Evolutionary conservation across 768 basidiomycete species (phyloP).

Genomic region (Cyclocybe cylindracea): DNA sequence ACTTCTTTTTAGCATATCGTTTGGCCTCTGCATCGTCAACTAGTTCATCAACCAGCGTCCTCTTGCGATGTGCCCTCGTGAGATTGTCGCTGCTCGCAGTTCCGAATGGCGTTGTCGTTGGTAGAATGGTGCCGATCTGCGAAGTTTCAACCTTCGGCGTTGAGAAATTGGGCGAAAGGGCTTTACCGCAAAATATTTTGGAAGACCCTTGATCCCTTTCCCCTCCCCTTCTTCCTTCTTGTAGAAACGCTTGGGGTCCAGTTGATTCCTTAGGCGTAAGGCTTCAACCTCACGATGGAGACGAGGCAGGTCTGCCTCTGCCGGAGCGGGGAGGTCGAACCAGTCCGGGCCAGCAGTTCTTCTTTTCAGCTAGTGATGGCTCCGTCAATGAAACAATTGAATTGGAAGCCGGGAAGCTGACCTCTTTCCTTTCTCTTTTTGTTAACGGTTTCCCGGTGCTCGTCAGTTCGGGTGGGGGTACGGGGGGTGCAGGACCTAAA

Average conservation of each 20-base stretch:
- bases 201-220: constrained; percentile 80
- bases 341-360: constrained; percentile 79
- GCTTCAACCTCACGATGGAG: constrained; percentile 87
- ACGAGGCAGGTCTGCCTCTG: constrained; percentile 76
- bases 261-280: constrained; percentile 79
- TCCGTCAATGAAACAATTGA: background rate
- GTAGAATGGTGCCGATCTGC: constrained; percentile 80
- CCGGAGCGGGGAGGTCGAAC: constrained; percentile 87
- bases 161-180: constrained; percentile 3
- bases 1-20: constrained; percentile 91
- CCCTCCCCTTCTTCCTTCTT: constrained; percentile 85
- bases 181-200: constrained; percentile 88
- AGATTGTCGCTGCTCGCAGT: constrained; percentile 71
- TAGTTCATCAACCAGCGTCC: constrained; percentile 85
- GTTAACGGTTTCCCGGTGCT: constrained; percentile 69
- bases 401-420: constrained; percentile 30
- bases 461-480: constrained; percentile 59
- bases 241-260: constrained; percentile 93
- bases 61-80: constrained; percentile 66
- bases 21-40: constrained; percentile 86
- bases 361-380: constrained; percentile 55
- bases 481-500: constrained; percentile 58
- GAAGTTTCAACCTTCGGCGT: constrained; percentile 6
- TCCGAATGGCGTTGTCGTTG: constrained; percentile 73
- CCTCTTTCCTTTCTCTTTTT: constrained; percentile 72